These are phyloP conservation scores for Xylaria bambusicola DNA, from an alignment of 495 filamentous ascomycete species.

Conservation along the genomic window DNA sequence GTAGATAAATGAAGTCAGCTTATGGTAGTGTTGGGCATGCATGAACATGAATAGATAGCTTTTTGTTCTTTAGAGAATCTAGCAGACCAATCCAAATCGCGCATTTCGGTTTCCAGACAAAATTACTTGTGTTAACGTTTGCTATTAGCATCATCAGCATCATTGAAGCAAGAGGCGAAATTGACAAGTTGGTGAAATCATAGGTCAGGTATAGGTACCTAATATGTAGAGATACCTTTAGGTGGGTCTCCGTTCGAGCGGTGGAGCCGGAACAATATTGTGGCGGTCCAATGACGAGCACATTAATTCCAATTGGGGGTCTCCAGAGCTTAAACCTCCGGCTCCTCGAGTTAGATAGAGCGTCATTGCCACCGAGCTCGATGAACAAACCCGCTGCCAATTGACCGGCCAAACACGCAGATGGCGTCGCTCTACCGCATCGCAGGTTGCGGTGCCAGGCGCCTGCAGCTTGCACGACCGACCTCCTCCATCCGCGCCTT, in stretches of 20 bases:
- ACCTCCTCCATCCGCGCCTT: slow-evolving; percentile 56
- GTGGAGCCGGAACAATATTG: slow-evolving; percentile 24
- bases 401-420: slow-evolving; percentile 33
- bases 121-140: no score
- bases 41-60: no score
- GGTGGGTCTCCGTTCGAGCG: neutral
- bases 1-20: neutral
- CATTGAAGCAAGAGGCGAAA: no score
- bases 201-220: no score
- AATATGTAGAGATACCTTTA: neutral
- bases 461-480: slow-evolving; percentile 47
- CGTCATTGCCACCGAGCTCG: slow-evolving; percentile 22
- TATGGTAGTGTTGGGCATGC: no score
- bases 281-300: slow-evolving; percentile 35
- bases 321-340: slow-evolving; percentile 5
- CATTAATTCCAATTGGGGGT: slow-evolving; percentile 30
- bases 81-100: no score
- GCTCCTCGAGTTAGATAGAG: slow-evolving; percentile 14
- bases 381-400: slow-evolving; percentile 20
- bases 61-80: no score
- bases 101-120: no score
- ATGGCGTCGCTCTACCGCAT: slow-evolving; percentile 57
- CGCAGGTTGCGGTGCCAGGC: slow-evolving; percentile 57
- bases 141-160: no score
- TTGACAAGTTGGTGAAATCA: no score